phyloP scores from a whole-genome alignment of 345 rosid genomes.

The Gossypium longicalyx region DNA sequence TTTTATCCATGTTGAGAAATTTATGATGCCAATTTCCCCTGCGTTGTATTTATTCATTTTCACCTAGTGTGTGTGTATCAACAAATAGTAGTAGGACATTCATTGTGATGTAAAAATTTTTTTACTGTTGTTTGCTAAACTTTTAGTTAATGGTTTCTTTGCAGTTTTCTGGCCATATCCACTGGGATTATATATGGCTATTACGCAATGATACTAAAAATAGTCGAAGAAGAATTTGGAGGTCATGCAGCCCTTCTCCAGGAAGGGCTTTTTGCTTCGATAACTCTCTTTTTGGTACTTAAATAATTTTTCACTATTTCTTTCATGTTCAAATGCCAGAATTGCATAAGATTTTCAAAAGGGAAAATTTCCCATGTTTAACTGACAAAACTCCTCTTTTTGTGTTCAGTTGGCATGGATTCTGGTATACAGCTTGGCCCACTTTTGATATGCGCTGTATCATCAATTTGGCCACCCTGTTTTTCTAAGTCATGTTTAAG shows the following conservation, averaged over 20 bases:
- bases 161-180: slow-evolving; percentile 68
- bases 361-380: slow-evolving; percentile 1
- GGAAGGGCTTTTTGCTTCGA: slow-evolving; percentile 86
- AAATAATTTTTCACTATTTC: not conserved
- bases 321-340: slow-evolving; percentile 3
- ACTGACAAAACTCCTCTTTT: slow-evolving; percentile 21
- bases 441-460: slow-evolving; percentile 43
- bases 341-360: not conserved
- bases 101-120: not conserved
- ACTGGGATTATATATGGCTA: slow-evolving; percentile 76
- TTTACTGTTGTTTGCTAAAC: not conserved
- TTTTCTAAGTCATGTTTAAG: slow-evolving; percentile 7
- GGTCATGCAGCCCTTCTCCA: slow-evolving; percentile 94
- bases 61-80: not conserved
- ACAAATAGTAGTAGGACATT: not conserved
- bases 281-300: slow-evolving; percentile 82
- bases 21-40: not conserved
- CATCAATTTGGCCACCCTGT: slow-evolving; percentile 12
- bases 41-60: not conserved
- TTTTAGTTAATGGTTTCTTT: slow-evolving; percentile 17
- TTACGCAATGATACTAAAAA: slow-evolving; percentile 71
- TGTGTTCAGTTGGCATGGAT: slow-evolving; percentile 80
- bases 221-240: slow-evolving; percentile 90
- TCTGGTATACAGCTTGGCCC: slow-evolving; percentile 89
- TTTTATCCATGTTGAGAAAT: not conserved